Evolutionary conservation across 768 basidiomycete genomes (phyloP), one percentile per base, ranked within the genome.

Genomic region (Trametes cinnabarina): DNA sequence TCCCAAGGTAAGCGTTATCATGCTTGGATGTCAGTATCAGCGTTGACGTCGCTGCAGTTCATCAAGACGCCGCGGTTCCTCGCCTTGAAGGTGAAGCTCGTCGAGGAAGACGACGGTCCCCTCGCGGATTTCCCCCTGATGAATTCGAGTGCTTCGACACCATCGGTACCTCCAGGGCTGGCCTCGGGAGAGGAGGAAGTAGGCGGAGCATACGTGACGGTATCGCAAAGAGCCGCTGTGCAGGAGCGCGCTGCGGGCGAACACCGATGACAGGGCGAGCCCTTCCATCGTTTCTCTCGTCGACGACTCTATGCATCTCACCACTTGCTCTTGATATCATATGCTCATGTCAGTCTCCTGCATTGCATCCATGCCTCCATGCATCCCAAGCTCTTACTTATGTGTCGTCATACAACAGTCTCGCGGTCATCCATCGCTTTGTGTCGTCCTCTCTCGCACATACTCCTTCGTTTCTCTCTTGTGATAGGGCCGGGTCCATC

Each of bases 41-140:
- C 55, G 39, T 57, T 58, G 61, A 61, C 60, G 15, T 46, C 58
- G 46, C 58, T 52, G 20, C 58, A 94, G 92, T 94, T 94, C 76
- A 90, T 92, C 75, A 93, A 93, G 72, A 92, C 90, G 1, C 82
- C 87, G 26, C 84, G 84, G 65, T 94, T 93, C 77, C 73, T 88
- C 42, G 88, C 87, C 12, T 83, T 91, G 65, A 83, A 88, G 51
- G 87, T 86, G 65, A 88, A 87, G 83, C 82, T 84, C 14, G 88
- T 90, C 62, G 88, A 91, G 62, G 83, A 87, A 59, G 86, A 91
- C 58, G 69, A 72, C 39, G 63, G 57, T 50, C 79, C 86, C 8
- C 77, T 81, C 20, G 84, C 84, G 42, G 81, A 79, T 49, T 87
- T 57, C 79, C 57, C 61, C 71, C 71, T 41, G 41, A 57, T 65